A percentile compares a stretch with the other conserved stretches of the same genome.
Conservation (phyloP, 352 stramenopile species). For the Globisporangium cystogenes region DNA sequence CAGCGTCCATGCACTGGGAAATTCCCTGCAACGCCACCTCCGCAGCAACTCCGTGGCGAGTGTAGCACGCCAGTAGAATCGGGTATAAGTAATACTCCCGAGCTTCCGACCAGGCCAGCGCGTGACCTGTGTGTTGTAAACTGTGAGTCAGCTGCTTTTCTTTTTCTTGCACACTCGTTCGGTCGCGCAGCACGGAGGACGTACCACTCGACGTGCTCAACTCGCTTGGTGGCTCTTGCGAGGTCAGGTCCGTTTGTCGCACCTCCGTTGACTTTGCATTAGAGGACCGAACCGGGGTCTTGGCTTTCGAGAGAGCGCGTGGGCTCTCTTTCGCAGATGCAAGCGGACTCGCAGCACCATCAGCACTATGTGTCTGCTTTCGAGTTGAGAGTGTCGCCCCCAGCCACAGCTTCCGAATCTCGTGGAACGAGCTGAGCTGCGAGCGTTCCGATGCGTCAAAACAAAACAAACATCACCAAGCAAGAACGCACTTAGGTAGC, state of each 20-base stretch:
- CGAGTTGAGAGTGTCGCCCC: constrained; percentile 13
- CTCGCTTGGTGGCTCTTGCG: neutral
- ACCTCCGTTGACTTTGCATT: neutral
- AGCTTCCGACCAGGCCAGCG: constrained; percentile 10
- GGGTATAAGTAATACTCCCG: constrained; percentile 76
- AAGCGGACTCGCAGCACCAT: no score
- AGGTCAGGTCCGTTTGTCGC: constrained; percentile 2
- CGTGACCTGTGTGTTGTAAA: neutral
- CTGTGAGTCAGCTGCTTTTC: neutral
- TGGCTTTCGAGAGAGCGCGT: neutral
- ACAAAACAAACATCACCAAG: neutral
- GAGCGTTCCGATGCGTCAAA: neutral
- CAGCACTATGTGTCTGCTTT: neutral
- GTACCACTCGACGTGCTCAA: neutral
- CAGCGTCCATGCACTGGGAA: constrained; percentile 52
- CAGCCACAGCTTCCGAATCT: constrained; percentile 38
- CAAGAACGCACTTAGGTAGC: neutral
- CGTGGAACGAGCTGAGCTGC: constrained; percentile 29
- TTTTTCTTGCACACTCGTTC: neutral
- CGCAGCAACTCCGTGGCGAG: constrained; percentile 53
- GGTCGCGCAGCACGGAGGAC: neutral
- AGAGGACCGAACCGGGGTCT: neutral
- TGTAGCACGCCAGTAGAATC: constrained; percentile 74
- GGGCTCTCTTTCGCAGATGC: neutral
- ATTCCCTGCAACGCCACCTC: constrained; percentile 41